Percentiles rank a stretch among this genome's conserved stretches.
These are phyloP conservation scores for Tubosaeta brunneosetosa DNA, from an alignment of 768 basidiomycete species.

Conservation along the genomic window DNA sequence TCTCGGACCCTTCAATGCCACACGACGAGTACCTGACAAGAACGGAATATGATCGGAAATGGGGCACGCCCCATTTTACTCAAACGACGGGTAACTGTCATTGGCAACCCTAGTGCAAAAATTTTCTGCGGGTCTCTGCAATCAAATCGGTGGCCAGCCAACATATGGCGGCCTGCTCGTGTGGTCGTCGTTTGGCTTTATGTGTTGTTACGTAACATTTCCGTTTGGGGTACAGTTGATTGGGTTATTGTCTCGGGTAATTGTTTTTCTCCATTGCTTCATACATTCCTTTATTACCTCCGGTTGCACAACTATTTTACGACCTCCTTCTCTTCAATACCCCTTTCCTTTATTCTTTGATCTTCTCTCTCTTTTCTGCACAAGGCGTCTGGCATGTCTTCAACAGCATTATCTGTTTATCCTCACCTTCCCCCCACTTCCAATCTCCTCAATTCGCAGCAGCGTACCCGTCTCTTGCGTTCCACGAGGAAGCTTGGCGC, in stretches of 20 bases:
- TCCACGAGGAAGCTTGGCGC: conserved; percentile 35
- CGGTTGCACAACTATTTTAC: conserved; percentile 7
- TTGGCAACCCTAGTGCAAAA: no score
- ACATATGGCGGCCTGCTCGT: no score
- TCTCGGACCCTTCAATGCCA: background rate
- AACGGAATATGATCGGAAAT: no score
- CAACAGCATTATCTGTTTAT: conserved; percentile 13
- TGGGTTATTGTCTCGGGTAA: background rate
- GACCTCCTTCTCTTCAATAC: background rate
- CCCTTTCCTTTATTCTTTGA: background rate
- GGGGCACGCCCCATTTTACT: no score
- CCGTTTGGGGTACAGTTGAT: conserved; percentile 11
- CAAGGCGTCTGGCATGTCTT: conserved; percentile 21
- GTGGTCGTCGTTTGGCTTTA: background rate
- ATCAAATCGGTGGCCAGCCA: no score
- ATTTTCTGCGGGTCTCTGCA: no score
- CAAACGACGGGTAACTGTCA: no score
- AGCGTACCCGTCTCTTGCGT: conserved; percentile 34
- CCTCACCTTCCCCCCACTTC: conserved; percentile 32
- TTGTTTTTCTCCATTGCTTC: conserved; percentile 1
- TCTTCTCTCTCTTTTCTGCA: background rate
- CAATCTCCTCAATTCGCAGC: conserved; percentile 28
- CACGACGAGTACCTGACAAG: background rate
- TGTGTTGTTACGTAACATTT: conserved; percentile 5
- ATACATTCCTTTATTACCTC: background rate